A percentile compares a stretch with the other conserved stretches of the same genome.
Conservation (phyloP, 768 basidiomycete species). For the Trametes gibbosa region DNA sequence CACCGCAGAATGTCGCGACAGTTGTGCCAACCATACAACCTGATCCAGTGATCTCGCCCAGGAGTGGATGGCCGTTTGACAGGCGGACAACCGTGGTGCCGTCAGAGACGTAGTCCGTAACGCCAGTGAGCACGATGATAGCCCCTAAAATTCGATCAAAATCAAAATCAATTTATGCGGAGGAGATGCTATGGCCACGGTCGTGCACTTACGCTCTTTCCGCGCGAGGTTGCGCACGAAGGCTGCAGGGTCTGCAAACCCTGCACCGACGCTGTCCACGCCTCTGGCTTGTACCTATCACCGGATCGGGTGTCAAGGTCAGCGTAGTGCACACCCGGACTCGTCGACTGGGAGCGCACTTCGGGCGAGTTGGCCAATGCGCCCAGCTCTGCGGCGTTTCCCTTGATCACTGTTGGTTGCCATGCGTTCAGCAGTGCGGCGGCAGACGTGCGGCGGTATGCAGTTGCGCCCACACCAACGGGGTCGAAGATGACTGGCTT, state of each 20-base stretch:
- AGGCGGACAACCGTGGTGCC: slow-evolving; percentile 67
- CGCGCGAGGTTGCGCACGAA: slow-evolving; percentile 71
- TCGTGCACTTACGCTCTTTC: slow-evolving; percentile 60
- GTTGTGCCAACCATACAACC: slow-evolving; percentile 82
- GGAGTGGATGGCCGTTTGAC: slow-evolving; percentile 68
- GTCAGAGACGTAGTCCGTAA: slow-evolving; percentile 81
- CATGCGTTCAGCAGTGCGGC: slow-evolving; percentile 69
- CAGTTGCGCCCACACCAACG: slow-evolving; percentile 85
- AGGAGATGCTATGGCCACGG: too few species aligned
- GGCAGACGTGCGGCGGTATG: slow-evolving; percentile 61
- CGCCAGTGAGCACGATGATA: slow-evolving; percentile 78
- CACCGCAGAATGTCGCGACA: slow-evolving; percentile 80
- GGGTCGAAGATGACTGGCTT: slow-evolving; percentile 90
- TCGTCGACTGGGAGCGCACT: slow-evolving; percentile 38
- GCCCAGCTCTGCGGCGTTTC: slow-evolving; percentile 88
- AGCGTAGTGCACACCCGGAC: neutral
- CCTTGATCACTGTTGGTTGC: slow-evolving; percentile 92
- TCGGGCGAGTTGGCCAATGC: slow-evolving; percentile 73
- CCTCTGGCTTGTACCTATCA: slow-evolving; percentile 69
- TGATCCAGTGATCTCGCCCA: slow-evolving; percentile 84
- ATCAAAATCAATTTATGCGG: neutral
- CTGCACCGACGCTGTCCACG: slow-evolving; percentile 79
- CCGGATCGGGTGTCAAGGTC: neutral
- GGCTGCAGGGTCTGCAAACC: slow-evolving; percentile 69
- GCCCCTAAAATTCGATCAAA: slow-evolving; percentile 48